Evolutionary conservation across 1,284 basidiomycete genomes (phyloP), one percentile per base, ranked within the genome.

Genomic region (Sparassis latifolia): DNA sequence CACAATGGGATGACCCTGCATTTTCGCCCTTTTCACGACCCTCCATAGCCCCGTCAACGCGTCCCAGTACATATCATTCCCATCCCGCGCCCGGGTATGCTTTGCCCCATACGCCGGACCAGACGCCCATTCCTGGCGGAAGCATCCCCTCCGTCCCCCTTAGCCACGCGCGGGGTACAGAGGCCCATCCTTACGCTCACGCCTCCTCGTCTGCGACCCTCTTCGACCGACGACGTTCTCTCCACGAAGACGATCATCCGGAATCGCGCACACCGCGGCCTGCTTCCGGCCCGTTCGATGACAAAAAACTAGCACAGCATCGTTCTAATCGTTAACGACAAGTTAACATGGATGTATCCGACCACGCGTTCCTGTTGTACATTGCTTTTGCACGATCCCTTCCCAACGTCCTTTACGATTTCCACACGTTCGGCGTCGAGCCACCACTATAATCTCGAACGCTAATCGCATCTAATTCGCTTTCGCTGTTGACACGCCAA

Each of bases 1-100:
- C 82, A 3, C 80, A 79, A 47, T 84, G 82, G 81, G 77, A 82
- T 50, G 65, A 66, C 53, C 58, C 62, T 45, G 59, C 62, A 9
- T 64, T 66, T 51, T 66, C 65, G 38, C 65, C 65, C 35, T 66
- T 57, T 52, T 57, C 56, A 29, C 58, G 60, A 41, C 59, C 58
- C 37, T 48, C 56, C 46, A 54, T 57, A 28, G 55, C 61, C 3
- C 48, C 59, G 30, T 39, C 41, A 32, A 55, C 52, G 28, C 54
- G 53, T 41, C 48, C 47, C 33, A 42, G 44, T 35, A 55, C 45
- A 44, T 49, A 60, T 6, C 53, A 53, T 40, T 20, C 20, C 9
- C 42, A 31, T 49, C 10, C 40, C 47, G 33, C 40, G 28, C 10
- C 9, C 5, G 40, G 6, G 27, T 42, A 42, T 41, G 33, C 10